Percentiles rank a stretch among this genome's conserved stretches.
Conservation (phyloP, 495 filamentous ascomycete genomes). For the Astrocystis sublimbata region DNA sequence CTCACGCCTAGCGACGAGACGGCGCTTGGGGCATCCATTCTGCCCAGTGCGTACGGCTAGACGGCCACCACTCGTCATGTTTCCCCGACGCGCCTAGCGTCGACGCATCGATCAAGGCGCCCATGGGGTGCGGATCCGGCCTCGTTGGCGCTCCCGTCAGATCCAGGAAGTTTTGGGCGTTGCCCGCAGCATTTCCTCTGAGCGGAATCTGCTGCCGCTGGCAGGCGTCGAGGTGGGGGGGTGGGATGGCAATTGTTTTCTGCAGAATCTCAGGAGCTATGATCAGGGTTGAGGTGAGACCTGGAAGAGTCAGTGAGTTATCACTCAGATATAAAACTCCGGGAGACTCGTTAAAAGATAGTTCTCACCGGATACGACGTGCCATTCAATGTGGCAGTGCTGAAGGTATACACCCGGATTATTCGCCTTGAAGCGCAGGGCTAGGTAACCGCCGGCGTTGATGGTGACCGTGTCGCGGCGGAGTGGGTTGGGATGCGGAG, state of each 20-base stretch:
- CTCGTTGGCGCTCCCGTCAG: slow-evolving; percentile 40
- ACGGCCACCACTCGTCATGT: slow-evolving; percentile 7
- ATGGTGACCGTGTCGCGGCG: slow-evolving; percentile 59
- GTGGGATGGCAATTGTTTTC: slow-evolving; percentile 62
- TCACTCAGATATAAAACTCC: slow-evolving; percentile 23
- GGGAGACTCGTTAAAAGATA: too few relatives aligned
- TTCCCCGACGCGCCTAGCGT: neutral
- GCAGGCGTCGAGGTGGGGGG: slow-evolving; percentile 62
- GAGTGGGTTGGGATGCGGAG: slow-evolving; percentile 49
- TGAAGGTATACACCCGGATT: slow-evolving; percentile 84
- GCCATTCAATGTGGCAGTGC: slow-evolving; percentile 84
- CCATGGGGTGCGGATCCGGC: neutral
- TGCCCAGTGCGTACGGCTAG: slow-evolving; percentile 5
- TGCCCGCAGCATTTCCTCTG: slow-evolving; percentile 75
- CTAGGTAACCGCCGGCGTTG: slow-evolving; percentile 54
- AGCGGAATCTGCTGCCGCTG: slow-evolving; percentile 48
- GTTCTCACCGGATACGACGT: slow-evolving; percentile 61
- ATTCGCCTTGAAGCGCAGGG: slow-evolving; percentile 58
- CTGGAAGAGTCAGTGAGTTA: slow-evolving; percentile 37
- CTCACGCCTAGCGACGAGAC: neutral
- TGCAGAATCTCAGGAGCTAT: slow-evolving; percentile 67
- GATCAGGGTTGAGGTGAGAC: slow-evolving; percentile 69
- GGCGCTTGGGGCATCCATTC: slow-evolving; percentile 5
- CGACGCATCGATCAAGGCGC: neutral
- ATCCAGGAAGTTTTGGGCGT: slow-evolving; percentile 60